Percentiles rank a stretch among this genome's conserved stretches.
These are phyloP conservation scores for Xylaria arbuscula DNA, from an alignment of 2,329 filamentous ascomycete genomes.

Conservation along the genomic window DNA sequence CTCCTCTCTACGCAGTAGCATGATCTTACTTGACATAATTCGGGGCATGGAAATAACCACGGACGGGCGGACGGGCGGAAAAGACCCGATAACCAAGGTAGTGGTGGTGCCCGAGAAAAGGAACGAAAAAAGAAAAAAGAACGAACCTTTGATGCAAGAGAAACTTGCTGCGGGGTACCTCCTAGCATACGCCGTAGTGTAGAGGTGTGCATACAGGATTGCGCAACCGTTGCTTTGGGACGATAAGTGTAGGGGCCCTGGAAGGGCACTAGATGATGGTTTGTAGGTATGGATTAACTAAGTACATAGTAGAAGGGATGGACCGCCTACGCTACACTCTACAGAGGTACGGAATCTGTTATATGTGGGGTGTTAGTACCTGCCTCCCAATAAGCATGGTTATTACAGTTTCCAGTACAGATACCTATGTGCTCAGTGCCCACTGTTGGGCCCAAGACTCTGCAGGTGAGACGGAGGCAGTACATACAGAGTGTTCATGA, in stretches of 20 bases:
- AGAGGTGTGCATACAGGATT: background rate
- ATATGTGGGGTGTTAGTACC: too few relatives aligned
- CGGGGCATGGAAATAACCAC: conserved; percentile 8
- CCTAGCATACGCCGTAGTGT: too few relatives aligned
- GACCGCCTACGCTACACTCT: too few relatives aligned
- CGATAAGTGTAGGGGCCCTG: background rate
- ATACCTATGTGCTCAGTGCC: background rate
- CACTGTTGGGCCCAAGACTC: conserved; percentile 1
- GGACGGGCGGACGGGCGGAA: too few relatives aligned
- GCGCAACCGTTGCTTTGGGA: conserved; percentile 24
- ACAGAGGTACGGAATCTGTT: too few relatives aligned
- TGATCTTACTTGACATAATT: conserved; percentile 19
- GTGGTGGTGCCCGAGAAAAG: conserved; percentile 16
- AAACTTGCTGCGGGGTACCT: conserved; percentile 26
- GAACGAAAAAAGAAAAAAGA: conserved; percentile 13
- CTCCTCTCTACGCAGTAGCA: background rate
- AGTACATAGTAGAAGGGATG: too few relatives aligned
- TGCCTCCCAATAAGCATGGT: too few relatives aligned
- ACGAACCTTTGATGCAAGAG: background rate
- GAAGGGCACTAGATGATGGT: too few relatives aligned
- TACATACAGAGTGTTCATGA: background rate
- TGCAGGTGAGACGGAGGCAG: conserved; percentile 1
- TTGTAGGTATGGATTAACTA: too few relatives aligned
- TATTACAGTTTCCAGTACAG: background rate
- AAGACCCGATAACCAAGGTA: conserved; percentile 11